Evolutionary conservation across 768 basidiomycete species (phyloP), one percentile per base, ranked within the genome.

Genomic region (Trametes maxima): DNA sequence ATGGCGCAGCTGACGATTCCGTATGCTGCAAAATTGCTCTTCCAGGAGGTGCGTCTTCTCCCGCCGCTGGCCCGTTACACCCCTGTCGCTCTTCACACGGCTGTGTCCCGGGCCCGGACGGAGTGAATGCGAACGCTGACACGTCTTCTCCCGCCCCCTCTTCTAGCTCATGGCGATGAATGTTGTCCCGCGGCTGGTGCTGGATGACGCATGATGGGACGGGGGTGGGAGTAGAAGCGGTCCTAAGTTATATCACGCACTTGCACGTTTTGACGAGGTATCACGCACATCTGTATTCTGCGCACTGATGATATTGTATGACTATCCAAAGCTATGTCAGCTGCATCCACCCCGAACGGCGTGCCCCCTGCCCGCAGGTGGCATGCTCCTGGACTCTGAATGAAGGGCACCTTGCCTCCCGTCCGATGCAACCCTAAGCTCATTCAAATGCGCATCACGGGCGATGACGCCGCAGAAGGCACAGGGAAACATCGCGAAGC

Each of bases 1-100:
- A 92, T 99, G 85, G 92, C 94, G 46, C 92, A 94, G 70, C 79
- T 99, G 65, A 95, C 92, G 17, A 94, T 99, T 56, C 96, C 96
- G 1, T 98, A 97, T 72, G 95, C 95, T 10, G 95, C 95, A 53
- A 98, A 98, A 74, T 69, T 95, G 61, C 77, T 95, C 25, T 94
- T 95, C 79, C 92, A 94, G 74, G 93, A 94, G 85, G 92, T 89
- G 66, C 24, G 83, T 70, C 28, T 36, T 22, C 44, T 53, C 40
- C 40, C 37, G 45, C 53, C 50, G 50, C 50, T 46, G 19, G 25
- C 19, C 14, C n/a, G 25, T 16, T 21, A 25, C 44, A 8, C 28
- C 28, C 24, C n/a, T 19, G 22, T 25, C 24, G 22, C 7, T 33
- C 14, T 25, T 17, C 51, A 16, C 51, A 36, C 17, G 36, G 13